phyloP scores from a whole-genome alignment of 2,329 filamentous ascomycete species.

The Aspergillus fructus region DNA sequence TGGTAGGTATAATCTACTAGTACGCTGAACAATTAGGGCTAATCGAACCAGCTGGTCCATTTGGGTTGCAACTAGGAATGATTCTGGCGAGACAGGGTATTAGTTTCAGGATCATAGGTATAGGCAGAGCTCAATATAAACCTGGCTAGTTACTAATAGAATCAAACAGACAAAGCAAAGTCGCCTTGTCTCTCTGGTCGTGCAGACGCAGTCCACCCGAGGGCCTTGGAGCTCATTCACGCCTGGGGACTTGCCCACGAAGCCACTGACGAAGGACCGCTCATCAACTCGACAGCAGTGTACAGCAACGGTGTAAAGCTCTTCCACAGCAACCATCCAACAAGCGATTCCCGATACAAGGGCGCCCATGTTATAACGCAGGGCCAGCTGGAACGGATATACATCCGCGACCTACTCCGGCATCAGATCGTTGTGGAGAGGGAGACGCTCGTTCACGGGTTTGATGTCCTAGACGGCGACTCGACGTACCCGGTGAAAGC shows the following conservation, averaged over 20 bases:
- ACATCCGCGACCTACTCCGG: slow-evolving; percentile 35
- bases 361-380: slow-evolving; percentile 39
- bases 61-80: not conserved
- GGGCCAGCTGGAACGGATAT: slow-evolving; percentile 38
- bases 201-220: not conserved
- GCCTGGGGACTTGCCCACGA: slow-evolving; percentile 3
- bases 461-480: not conserved
- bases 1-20: not conserved
- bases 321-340: not conserved
- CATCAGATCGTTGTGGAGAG: slow-evolving; percentile 30
- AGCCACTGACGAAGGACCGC: slow-evolving; percentile 2
- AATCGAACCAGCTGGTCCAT: slow-evolving; percentile 1
- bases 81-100: not conserved
- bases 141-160: no score
- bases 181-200: not conserved
- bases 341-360: not conserved
- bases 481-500: not conserved
- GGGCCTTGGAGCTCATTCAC: not conserved
- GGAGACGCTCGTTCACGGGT: not conserved
- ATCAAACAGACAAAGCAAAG: not conserved
- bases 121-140: no score
- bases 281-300: slow-evolving; percentile 1
- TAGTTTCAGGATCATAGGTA: slow-evolving; percentile 4
- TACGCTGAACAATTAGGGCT: not conserved
- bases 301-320: not conserved